Evolutionary conservation across 257 asterid species (phyloP), one percentile per base, ranked within the genome.

Genomic region (Solanum phureja): DNA sequence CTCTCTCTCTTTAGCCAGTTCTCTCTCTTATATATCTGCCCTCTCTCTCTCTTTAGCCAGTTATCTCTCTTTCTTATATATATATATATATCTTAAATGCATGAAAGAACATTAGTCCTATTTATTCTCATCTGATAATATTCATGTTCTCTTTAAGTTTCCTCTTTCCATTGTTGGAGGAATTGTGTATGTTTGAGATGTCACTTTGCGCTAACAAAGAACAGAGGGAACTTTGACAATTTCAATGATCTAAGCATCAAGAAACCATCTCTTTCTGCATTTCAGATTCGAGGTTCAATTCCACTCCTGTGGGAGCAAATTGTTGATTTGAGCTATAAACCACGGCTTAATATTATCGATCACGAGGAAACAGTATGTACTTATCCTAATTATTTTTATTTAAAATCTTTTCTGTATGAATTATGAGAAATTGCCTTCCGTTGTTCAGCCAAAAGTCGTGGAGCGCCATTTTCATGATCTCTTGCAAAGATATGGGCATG

Each of bases 281-380:
- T 88, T 88, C 98, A 97, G 99, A 94, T 95, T 86, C 93, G 99
- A 88, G 99, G 98, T 87, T 97, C 99, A 81, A 94, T 97, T 90
- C 99, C 99, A 85, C 98, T 96, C 56, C 90, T 97, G 31, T 96
- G 99, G 99, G 99, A 97, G 94, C 99, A 97, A 91, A 97, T 97
- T 93, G 99, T 95, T 90, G 99, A 97, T 91, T 91, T 97, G 97
- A 97, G 99, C 94, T 97, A 97, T 90, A 97, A 94, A 89, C 99
- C 99, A 52, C 95, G 90, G 58, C 98, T 97, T 77, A 95, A 92
- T 84, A 83, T 96, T 88, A 93, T 97, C 71, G 83, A 87, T 87
- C 99, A 96, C 86, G 99, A 94, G 88, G 91, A 94, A 90, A 95
- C 97, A 76, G 99, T 97, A 92, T 69, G 98, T 88, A 66, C 85